phyloP scores from a whole-genome alignment of 306 rosid species.

The Fragaria ananassa region DNA sequence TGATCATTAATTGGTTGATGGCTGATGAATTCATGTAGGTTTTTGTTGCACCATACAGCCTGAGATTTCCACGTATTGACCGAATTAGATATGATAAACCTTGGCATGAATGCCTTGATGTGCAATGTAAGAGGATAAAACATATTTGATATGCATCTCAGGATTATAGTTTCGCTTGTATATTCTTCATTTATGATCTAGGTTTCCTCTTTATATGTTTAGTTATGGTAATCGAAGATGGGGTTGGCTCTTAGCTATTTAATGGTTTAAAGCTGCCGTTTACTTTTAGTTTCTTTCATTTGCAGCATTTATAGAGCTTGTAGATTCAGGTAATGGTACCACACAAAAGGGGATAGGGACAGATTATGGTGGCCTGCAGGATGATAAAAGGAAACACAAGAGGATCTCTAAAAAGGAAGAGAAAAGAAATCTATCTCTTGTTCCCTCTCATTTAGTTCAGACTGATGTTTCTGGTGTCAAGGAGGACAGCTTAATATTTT shows the following conservation, averaged over 20 bases:
- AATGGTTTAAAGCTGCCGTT: slow-evolving; percentile 1
- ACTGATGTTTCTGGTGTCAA: slow-evolving; percentile 83
- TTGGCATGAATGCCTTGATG: slow-evolving; percentile 96
- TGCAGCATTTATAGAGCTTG: slow-evolving; percentile 92
- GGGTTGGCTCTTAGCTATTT: not conserved
- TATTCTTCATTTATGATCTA: not conserved
- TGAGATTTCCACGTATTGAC: slow-evolving; percentile 96
- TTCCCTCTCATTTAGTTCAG: slow-evolving; percentile 84
- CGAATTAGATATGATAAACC: slow-evolving; percentile 87
- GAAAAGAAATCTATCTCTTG: slow-evolving; percentile 50
- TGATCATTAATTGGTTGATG: not conserved
- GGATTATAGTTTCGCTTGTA: not conserved
- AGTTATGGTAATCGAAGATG: slow-evolving; percentile 9
- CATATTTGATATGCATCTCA: slow-evolving; percentile 15
- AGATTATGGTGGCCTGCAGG: slow-evolving; percentile 48
- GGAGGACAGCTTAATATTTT: slow-evolving; percentile 66
- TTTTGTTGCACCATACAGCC: slow-evolving; percentile 83
- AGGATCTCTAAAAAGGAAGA: slow-evolving; percentile 55
- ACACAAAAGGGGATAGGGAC: slow-evolving; percentile 52
- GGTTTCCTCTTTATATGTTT: not conserved
- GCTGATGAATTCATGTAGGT: slow-evolving; percentile 49
- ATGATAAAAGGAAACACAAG: slow-evolving; percentile 42
- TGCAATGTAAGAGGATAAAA: slow-evolving; percentile 60
- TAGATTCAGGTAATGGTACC: slow-evolving; percentile 78
- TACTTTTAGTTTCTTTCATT: slow-evolving; percentile 12